Percentiles rank a stretch among this genome's conserved stretches.
phyloP scores from a whole-genome alignment of 176 grass and related monocot species.

The Oryza longistaminata region DNA sequence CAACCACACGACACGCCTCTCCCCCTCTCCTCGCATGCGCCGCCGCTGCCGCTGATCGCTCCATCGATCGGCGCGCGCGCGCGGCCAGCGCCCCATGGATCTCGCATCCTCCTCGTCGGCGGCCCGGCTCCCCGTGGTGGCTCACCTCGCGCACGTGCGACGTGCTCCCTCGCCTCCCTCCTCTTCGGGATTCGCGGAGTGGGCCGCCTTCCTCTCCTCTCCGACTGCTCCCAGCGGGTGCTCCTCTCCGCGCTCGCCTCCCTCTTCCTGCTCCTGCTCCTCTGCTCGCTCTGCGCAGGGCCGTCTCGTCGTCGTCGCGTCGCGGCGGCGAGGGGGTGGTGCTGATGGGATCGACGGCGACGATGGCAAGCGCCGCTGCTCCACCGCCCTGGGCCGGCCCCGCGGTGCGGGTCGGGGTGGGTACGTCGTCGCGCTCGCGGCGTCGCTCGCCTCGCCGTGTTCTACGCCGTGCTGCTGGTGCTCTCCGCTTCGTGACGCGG shows the following conservation, averaged over 20 bases:
- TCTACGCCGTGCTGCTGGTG: constrained; percentile 49
- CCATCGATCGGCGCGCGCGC: not conserved
- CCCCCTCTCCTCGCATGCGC: constrained; percentile 14
- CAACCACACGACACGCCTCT: not conserved
- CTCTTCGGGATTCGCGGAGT: constrained; percentile 27
- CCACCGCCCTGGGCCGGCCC: not conserved
- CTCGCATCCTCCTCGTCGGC: not conserved
- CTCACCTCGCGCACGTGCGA: constrained; percentile 40
- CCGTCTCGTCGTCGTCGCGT: not conserved
- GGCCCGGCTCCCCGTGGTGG: constrained; percentile 42
- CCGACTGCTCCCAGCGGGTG: constrained; percentile 64
- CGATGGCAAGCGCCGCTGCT: constrained; percentile 58
- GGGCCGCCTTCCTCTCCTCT: constrained; percentile 73
- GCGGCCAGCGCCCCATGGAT: constrained; percentile 16
- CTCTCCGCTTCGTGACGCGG: constrained; percentile 22
- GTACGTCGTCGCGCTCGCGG: constrained; percentile 51
- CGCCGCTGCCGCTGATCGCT: not conserved
- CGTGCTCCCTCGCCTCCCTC: not conserved
- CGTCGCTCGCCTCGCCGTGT: constrained; percentile 49
- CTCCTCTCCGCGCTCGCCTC: constrained; percentile 49
- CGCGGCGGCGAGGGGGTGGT: not conserved
- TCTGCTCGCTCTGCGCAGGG: constrained; percentile 25
- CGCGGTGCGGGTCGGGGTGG: constrained; percentile 17
- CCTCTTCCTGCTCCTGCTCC: constrained; percentile 51
- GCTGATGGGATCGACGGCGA: not conserved